A percentile compares a stretch with the other conserved stretches of the same genome.
Evolutionary conservation across 768 basidiomycete genomes (phyloP).

Genomic region (Suillus alpinus): DNA sequence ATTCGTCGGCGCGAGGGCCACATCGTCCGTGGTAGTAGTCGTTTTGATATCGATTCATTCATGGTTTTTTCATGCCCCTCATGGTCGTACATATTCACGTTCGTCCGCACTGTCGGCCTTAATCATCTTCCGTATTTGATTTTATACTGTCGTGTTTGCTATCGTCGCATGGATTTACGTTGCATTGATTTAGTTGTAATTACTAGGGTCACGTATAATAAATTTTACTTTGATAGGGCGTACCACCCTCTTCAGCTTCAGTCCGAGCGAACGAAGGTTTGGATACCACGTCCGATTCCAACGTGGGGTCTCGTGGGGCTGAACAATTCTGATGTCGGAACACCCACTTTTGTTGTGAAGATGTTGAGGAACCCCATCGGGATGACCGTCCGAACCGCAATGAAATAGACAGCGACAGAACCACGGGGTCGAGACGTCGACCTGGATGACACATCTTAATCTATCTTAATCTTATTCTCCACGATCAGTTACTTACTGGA

Average conservation of each 20-base stretch:
- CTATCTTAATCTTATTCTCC: constrained; percentile 7
- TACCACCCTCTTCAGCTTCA: not conserved
- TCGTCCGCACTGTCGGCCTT: constrained; percentile 6
- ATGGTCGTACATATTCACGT: constrained; percentile 8
- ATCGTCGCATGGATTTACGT: constrained; percentile 5
- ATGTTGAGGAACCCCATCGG: not conserved
- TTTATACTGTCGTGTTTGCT: constrained; percentile 8
- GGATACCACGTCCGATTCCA: not conserved
- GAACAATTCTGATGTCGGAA: not conserved
- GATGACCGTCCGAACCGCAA: not conserved
- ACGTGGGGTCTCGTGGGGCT: not conserved
- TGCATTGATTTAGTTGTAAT: constrained; percentile 8
- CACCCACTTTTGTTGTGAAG: not conserved
- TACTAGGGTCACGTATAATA: constrained; percentile 4
- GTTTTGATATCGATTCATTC: not conserved
- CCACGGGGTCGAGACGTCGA: constrained; percentile 9
- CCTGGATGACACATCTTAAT: not conserved
- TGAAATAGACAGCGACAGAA: constrained; percentile 2
- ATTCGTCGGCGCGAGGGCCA: constrained; percentile 32
- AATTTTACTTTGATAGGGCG: not conserved
- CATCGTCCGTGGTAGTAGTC: constrained; percentile 44
- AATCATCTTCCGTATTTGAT: constrained; percentile 8
- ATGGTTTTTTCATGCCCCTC: not conserved
- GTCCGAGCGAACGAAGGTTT: not conserved
- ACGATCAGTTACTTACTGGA: constrained; percentile 5